Base-by-base conservation (phyloP, 257 asterid species). In the Salvia miltiorrhiza region DNA sequence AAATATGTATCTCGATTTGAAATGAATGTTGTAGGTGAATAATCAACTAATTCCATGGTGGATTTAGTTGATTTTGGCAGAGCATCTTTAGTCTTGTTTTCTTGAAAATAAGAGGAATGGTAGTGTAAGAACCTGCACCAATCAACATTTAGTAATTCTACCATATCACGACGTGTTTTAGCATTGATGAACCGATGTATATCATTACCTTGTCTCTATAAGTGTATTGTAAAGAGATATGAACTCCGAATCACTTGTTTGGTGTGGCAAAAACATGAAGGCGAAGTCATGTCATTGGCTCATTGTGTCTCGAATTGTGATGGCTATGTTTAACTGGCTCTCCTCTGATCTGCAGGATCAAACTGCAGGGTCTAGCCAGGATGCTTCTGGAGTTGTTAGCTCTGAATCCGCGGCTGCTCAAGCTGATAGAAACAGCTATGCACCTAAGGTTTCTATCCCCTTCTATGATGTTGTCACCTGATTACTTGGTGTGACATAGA, bases 361-460 rank as follows among this genome's bases (percentile, higher is more conserved):
- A 70, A 50, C 45, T 71, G 77, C 78, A n/a, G 80, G 83, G 47
- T 65, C 78, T 66, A 57, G 74, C 68, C 83, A 68, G 47, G 81
- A 74, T 62, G 73, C 41, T 13, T 50, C 80, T 54, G 70, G 40
- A 32, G 49, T 19, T 58, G 54, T 62, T 45, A 64, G 74, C 64
- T 52, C 74, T 30, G 80, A 78, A 75, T 70, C 83, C 1, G 70
- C 65, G 64, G 72, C 54, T 28, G 50, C 65, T 41, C 56, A 70
- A 53, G 44, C 69, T 16, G 53, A 67, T 53, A 84, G 81, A 73
- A 77, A 76, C 28, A 81, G 73, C 77, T 73, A 69, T 62, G 67
- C 75, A n/a, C 84, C 81, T 23, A 90, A 90, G 97, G 97, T 90
- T 71, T 66, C 67, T 12, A 55, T 61, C 55, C 59, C 45, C 40